Conservation (phyloP, 1,139 yeast genomes). For the Blastobotrys persicus region DNA sequence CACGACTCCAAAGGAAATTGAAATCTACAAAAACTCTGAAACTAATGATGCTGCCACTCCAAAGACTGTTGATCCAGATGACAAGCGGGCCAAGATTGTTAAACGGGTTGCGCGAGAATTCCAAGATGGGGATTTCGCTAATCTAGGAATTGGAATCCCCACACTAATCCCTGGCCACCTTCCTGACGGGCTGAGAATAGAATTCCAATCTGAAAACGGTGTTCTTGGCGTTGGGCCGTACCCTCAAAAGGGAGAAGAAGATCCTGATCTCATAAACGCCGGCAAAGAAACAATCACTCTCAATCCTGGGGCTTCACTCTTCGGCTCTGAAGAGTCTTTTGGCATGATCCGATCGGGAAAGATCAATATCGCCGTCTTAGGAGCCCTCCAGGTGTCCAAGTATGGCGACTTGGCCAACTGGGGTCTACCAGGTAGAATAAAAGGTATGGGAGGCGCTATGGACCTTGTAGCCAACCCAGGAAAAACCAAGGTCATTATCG, state of each 20-base stretch:
- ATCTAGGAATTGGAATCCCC: conserved; percentile 49
- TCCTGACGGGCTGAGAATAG: conserved; percentile 37
- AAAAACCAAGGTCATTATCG: conserved; percentile 43
- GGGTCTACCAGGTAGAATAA: conserved; percentile 47
- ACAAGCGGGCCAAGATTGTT: conserved; percentile 39
- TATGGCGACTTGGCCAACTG: conserved; percentile 48
- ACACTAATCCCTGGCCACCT: conserved; percentile 45
- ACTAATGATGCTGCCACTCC: conserved; percentile 17
- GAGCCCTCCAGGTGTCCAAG: conserved; percentile 46
- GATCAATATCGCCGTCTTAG: conserved; percentile 43
- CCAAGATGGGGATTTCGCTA: conserved; percentile 43
- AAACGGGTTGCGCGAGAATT: conserved; percentile 45
- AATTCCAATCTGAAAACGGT: conserved; percentile 47
- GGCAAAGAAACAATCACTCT: conserved; percentile 49
- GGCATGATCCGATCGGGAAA: conserved; percentile 48
- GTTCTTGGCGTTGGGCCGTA: conserved; percentile 46
- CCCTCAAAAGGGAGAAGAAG: conserved; percentile 44
- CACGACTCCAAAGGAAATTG: conserved; percentile 42
- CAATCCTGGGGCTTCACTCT: conserved; percentile 43
- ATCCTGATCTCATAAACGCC: conserved; percentile 47
- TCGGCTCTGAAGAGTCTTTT: conserved; percentile 48
- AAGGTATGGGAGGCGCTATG: conserved; percentile 54
- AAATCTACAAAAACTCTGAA: conserved; percentile 27
- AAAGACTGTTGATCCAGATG: conserved; percentile 13
- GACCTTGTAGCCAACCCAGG: conserved; percentile 48